phyloP scores from a whole-genome alignment of 2,329 filamentous ascomycete genomes.

The Septoria petroselini region DNA sequence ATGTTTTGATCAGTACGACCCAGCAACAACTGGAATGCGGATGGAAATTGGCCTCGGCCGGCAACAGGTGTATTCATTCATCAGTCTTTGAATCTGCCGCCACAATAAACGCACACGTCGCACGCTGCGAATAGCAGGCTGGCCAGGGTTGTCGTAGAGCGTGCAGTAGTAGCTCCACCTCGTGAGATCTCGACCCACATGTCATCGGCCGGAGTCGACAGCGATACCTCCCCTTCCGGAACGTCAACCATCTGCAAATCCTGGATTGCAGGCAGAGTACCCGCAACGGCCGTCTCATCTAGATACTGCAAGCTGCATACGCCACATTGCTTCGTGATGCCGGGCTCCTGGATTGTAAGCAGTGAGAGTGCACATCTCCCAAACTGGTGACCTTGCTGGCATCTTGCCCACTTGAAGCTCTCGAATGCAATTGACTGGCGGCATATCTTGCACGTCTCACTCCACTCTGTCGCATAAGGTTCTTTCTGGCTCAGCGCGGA shows the following conservation, averaged over 20 bases:
- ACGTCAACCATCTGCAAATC: conserved; percentile 17
- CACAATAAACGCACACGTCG: conserved; percentile 40
- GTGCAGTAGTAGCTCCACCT: conserved; percentile 21
- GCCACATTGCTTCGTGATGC: conserved; percentile 53
- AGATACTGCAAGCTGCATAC: conserved; percentile 52
- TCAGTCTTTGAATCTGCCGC: conserved; percentile 39
- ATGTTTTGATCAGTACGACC: conserved; percentile 20
- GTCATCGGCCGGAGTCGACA: conserved; percentile 14
- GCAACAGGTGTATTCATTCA: conserved; percentile 11
- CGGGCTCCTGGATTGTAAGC: conserved; percentile 54
- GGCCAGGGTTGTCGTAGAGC: conserved; percentile 28
- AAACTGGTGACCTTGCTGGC: conserved; percentile 53
- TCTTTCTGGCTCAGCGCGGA: conserved; percentile 6
- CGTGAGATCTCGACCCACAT: conserved; percentile 22
- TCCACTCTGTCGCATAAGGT: conserved; percentile 25
- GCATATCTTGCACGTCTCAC: conserved; percentile 55
- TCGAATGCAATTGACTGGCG: conserved; percentile 48
- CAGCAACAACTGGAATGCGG: conserved; percentile 30
- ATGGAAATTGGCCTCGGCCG: conserved; percentile 22
- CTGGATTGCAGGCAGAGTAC: conserved; percentile 6
- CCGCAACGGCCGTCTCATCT: conserved; percentile 40
- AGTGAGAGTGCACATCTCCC: conserved; percentile 55
- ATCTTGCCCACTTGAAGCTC: conserved; percentile 48
- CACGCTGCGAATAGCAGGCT: conserved; percentile 38
- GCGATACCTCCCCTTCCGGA: conserved; percentile 13